phyloP scores from a whole-genome alignment of 1,284 basidiomycete genomes.

The Abortiporus biennis region DNA sequence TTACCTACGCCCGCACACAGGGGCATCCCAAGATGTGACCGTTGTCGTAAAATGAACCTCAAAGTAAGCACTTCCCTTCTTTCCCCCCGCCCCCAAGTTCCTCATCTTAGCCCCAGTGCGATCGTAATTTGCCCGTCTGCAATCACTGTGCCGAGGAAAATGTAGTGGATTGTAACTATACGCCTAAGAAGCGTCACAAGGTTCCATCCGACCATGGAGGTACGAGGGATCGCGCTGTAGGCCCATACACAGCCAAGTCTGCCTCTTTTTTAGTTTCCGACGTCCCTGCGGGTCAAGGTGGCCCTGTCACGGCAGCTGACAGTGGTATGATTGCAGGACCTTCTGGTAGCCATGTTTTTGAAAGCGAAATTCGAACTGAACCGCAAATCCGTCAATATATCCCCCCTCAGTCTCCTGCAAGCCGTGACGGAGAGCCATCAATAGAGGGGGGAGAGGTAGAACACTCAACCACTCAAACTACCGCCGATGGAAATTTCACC shows the following conservation, averaged over 20 bases:
- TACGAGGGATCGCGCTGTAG: conserved; percentile 29
- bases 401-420: conserved; percentile 21
- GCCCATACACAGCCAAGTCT: conserved; percentile 40
- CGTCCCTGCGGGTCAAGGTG: conserved; percentile 16
- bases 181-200: conserved; percentile 61
- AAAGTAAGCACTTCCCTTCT: conserved; percentile 40
- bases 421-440: too few species aligned
- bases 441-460: too few species aligned
- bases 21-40: conserved; percentile 67
- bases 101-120: conserved; percentile 40
- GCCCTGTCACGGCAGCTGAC: conserved; percentile 12
- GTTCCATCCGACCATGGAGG: conserved; percentile 39
- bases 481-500: conserved; percentile 22
- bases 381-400: conserved; percentile 24
- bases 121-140: conserved; percentile 63
- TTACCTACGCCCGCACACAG: conserved; percentile 68
- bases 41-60: conserved; percentile 56
- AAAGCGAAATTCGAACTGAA: conserved; percentile 21
- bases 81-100: conserved; percentile 1
- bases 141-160: conserved; percentile 52
- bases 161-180: conserved; percentile 56
- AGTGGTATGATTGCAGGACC: conserved; percentile 13
- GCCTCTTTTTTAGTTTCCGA: conserved; percentile 48
- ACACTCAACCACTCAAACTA: too few species aligned
- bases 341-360: conserved; percentile 17